Conservation (phyloP, 2,329 filamentous ascomycete species). For the Penicillium sp. region DNA sequence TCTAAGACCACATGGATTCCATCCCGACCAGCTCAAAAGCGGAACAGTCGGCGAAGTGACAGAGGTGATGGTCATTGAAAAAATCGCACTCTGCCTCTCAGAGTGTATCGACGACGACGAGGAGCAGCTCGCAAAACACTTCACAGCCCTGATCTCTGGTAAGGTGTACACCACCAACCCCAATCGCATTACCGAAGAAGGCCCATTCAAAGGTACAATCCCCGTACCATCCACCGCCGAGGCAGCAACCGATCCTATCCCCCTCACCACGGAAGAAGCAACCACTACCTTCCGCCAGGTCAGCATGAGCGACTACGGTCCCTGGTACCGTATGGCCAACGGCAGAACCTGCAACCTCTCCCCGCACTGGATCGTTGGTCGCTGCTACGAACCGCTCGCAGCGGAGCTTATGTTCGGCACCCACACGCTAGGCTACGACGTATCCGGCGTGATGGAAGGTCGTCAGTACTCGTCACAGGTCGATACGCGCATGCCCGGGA, state of each 20-base stretch:
- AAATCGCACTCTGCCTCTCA: conserved; percentile 51
- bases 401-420: conserved; percentile 46
- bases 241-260: conserved; percentile 7
- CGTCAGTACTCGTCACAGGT: conserved; percentile 47
- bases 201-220: conserved; percentile 6
- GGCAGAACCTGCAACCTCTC: conserved; percentile 47
- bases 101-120: conserved; percentile 51
- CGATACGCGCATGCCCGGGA: conserved; percentile 50
- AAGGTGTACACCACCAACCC: conserved; percentile 44
- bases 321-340: conserved; percentile 53
- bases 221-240: not conserved
- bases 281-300: conserved; percentile 38
- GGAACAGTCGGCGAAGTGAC: conserved; percentile 33
- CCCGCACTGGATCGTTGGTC: conserved; percentile 53
- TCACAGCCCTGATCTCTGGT: conserved; percentile 50
- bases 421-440: conserved; percentile 45
- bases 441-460: conserved; percentile 46
- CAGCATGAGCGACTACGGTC: conserved; percentile 47
- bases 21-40: conserved; percentile 12
- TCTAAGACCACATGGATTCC: conserved; percentile 39
- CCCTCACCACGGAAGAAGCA: conserved; percentile 34
- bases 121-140: conserved; percentile 46
- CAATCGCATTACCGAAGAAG: conserved; percentile 23
- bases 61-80: conserved; percentile 55
- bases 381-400: conserved; percentile 53